Evolutionary conservation across 2,329 filamentous ascomycete genomes (phyloP).

Genomic region (Apiospora hydei): DNA sequence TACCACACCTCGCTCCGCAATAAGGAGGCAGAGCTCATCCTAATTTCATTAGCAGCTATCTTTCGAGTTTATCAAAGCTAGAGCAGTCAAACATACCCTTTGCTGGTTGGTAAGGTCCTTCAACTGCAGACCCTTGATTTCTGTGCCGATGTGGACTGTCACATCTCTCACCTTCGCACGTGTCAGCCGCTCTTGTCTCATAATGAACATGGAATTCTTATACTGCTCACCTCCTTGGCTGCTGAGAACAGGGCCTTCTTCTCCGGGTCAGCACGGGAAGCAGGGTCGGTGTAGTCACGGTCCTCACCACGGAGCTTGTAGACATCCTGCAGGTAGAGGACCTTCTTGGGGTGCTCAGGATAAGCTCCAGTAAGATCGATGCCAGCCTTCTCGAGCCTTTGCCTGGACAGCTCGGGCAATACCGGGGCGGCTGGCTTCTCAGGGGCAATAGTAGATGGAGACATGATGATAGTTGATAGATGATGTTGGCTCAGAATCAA

Average conservation of each 20-base stretch:
- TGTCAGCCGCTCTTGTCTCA: background rate
- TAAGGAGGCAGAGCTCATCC: constrained; percentile 26
- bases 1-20: constrained; percentile 27
- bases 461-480: constrained; percentile 13
- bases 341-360: constrained; percentile 22
- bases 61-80: background rate
- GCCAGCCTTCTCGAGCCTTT: constrained; percentile 17
- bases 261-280: constrained; percentile 49
- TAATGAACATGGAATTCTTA: too few relatives aligned
- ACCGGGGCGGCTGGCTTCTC: constrained; percentile 7
- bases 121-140: constrained; percentile 19
- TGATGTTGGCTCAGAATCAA: background rate
- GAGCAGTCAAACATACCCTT: constrained; percentile 13
- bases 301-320: constrained; percentile 24
- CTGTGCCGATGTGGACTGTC: constrained; percentile 51
- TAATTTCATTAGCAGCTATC: background rate
- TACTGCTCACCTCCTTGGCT: constrained; percentile 31
- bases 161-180: constrained; percentile 43
- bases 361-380: constrained; percentile 1
- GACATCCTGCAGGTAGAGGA: constrained; percentile 21
- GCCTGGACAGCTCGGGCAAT: constrained; percentile 19
- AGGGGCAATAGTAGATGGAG: background rate
- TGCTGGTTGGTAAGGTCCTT: constrained; percentile 22
- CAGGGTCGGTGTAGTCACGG: constrained; percentile 41
- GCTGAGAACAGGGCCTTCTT: constrained; percentile 50